Evolutionary conservation across 1,139 yeast genomes (phyloP), one percentile per base, ranked within the genome.

Genomic region (Geotrichum aggregatum): DNA sequence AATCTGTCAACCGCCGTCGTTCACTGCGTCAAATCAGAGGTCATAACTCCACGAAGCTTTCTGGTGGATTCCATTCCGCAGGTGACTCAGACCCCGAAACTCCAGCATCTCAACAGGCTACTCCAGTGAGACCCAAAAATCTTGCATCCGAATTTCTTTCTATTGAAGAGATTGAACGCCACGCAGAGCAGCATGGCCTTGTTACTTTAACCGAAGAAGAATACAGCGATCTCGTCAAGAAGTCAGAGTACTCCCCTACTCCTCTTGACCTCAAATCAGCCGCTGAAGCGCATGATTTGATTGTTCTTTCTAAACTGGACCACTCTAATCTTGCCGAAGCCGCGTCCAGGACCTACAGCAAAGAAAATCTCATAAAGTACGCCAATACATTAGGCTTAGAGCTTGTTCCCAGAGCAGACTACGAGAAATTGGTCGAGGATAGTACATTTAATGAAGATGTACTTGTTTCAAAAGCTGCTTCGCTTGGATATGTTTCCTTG

Each of bases 181-280:
- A 76, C 60, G 83, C 83, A 0, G 67, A 71, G 30, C 72, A 72
- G 16, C 75, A 79, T 56, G 75, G 77, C 38, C 64, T 82, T 56
- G 76, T 77, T 6, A 59, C 80, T 14, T 59, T 83, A 19, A 73
- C 83, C 1, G 62, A 65, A 46, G 78, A 73, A 1, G 77, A 77
- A 54, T 79, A 74, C 53, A 73, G 75, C 1, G 55, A 48, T 3
- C 52, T 63, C 48, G 52, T 50, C n/a, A 49, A 57, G 21, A 51
- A 54, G 40, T 5, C 42, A 13, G 33, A 33, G 31, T 21, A 31
- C 24, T 44, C 47, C 18, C 40, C 30, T 18, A 22, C 50, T 33
- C 41, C 41, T 19, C 22, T 4, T 11, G 33, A 31, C 22, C 38
- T 56, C 13, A 24, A 18, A 2, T 14, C 36, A 2, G 51, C 54